phyloP scores from a whole-genome alignment of 495 filamentous ascomycete species.

The Penicillium simplicissimum region DNA sequence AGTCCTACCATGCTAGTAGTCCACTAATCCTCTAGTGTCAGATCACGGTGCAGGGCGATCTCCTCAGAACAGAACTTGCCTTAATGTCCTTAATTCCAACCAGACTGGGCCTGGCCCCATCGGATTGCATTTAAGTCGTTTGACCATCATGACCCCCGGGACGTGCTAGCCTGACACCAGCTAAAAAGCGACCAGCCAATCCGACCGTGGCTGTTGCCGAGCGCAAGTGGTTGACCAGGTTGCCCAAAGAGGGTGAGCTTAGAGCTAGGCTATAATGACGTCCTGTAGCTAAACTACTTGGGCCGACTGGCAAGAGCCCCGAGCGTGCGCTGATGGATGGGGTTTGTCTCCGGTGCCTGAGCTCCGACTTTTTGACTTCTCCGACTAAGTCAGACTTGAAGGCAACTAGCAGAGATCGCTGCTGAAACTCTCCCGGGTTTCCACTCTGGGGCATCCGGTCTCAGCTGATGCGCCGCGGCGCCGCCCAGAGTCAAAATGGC shows the following conservation, averaged over 20 bases:
- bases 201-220: background rate
- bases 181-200: background rate
- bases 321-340: background rate
- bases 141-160: slow-evolving; percentile 1
- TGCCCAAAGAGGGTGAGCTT: background rate
- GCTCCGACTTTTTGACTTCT: slow-evolving; percentile 1
- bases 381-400: slow-evolving; percentile 9
- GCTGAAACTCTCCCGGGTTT: slow-evolving; percentile 21
- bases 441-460: slow-evolving; percentile 13
- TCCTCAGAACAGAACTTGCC: slow-evolving; percentile 13
- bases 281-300: slow-evolving; percentile 1
- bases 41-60: slow-evolving; percentile 16
- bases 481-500: slow-evolving; percentile 5
- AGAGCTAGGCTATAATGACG: background rate
- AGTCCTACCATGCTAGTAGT: background rate
- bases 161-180: background rate
- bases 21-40: background rate
- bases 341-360: slow-evolving; percentile 12
- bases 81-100: background rate
- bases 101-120: slow-evolving; percentile 1
- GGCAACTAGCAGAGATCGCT: slow-evolving; percentile 26
- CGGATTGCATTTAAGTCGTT: slow-evolving; percentile 21
- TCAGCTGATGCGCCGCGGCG: slow-evolving; percentile 24
- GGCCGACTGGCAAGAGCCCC: background rate
- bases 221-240: background rate